Percentiles rank a stretch among this genome's conserved stretches.
Conservation (phyloP, 257 asterid genomes). For the Solanum bulbocastanum region DNA sequence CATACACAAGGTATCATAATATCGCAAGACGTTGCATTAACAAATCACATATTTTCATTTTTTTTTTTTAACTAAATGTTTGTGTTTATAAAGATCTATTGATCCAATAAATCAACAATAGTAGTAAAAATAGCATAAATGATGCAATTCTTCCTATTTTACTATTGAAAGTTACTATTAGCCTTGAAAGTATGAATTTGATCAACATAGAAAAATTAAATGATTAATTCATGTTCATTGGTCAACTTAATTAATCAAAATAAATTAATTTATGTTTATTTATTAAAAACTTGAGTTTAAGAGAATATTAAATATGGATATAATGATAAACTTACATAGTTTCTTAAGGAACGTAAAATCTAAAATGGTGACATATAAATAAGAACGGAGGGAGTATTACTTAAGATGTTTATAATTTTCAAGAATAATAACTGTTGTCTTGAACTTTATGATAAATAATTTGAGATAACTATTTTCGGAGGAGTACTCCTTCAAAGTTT, state of each 20-base stretch:
- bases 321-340: not conserved
- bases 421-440: not conserved
- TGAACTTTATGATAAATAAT: not conserved
- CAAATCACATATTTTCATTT: not conserved
- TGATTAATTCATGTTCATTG: not conserved
- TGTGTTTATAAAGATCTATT: not conserved
- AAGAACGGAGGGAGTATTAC: not conserved
- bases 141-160: too few relatives aligned
- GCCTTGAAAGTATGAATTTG: too few relatives aligned
- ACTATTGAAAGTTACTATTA: too few relatives aligned
- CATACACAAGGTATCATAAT: not conserved
- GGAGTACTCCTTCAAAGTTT: not conserved
- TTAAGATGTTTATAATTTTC: not conserved
- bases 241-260: not conserved
- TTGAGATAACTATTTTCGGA: not conserved
- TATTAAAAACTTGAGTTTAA: not conserved
- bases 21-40: not conserved
- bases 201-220: too few relatives aligned
- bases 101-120: not conserved
- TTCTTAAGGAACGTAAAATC: not conserved
- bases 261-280: too few relatives aligned
- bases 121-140: not conserved
- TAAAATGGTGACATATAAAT: too few relatives aligned
- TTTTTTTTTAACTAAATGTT: not conserved
- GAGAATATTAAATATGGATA: too few relatives aligned